Conservation (phyloP, 2,329 filamentous ascomycete genomes). For the Pseudocercospora cruenta region DNA sequence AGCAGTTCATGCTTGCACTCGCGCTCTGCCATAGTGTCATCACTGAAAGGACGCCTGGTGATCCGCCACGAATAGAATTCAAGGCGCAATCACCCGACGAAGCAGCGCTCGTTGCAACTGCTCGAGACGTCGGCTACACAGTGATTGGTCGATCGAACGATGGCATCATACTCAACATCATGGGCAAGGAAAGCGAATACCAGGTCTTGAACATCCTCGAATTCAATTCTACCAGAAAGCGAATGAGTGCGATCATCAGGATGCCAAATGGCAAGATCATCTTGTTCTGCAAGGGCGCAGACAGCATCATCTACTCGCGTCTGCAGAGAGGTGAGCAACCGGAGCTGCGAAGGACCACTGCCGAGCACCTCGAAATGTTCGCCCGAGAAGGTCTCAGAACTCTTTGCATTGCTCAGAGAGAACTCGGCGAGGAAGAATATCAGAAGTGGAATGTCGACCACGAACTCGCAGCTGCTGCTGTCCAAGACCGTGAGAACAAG, state of each 20-base stretch:
- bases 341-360: constrained; percentile 79
- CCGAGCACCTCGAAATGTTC: constrained; percentile 95
- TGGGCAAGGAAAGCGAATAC: constrained; percentile 84
- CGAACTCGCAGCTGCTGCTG: constrained; percentile 79
- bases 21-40: constrained; percentile 98
- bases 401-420: constrained; percentile 85
- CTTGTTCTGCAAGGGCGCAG: constrained; percentile 95
- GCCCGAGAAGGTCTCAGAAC: constrained; percentile 93
- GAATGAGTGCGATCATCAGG: constrained; percentile 95
- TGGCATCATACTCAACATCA: constrained; percentile 80
- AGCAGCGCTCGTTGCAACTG: constrained; percentile 89
- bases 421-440: constrained; percentile 82
- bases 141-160: constrained; percentile 80
- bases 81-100: constrained; percentile 98
- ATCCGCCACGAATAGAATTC: constrained; percentile 88
- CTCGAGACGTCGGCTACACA: constrained; percentile 92
- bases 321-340: constrained; percentile 82
- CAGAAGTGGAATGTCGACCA: constrained; percentile 82
- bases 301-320: constrained; percentile 94
- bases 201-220: constrained; percentile 91
- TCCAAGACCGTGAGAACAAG: constrained; percentile 88
- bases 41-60: constrained; percentile 84
- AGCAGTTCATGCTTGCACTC: constrained; percentile 91
- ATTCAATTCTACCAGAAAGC: constrained; percentile 94
- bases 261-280: constrained; percentile 91